Base-by-base conservation (phyloP, 768 basidiomycete species). In the Lyophyllum atratum region DNA sequence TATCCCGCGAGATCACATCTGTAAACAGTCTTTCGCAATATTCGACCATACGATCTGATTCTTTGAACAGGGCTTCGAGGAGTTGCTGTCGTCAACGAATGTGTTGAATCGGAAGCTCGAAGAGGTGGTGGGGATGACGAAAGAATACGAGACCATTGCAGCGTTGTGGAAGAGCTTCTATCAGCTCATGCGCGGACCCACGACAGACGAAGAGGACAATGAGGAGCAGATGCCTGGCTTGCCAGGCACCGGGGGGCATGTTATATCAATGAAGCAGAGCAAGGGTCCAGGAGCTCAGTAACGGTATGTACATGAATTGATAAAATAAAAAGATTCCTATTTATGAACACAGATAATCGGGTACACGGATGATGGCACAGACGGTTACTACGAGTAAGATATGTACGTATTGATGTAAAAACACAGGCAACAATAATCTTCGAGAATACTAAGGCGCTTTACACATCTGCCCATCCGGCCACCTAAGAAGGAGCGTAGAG, bases 51-150 rank as follows among this genome's bases (percentile, higher is more conserved):
- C n/a, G 31, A 58, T 33, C 47, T 9, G 26, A 48, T 54, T 45
- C 39, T 21, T 54, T 60, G 24, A 49, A 29, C 53, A 91, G 94
- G 90, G 87, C 19, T 96, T 96, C 66, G 95, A 96, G 66, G 91
- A 94, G 59, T 71, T 96, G 3, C 75, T 98, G 17, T 88, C 88
- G 4, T 86, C 90, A 9, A 87, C 89, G 57, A 98, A 98, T 66
- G 83, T 83, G 25, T 75, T 95, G 21, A 96, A 96, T 69, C 85
- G 94, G 59, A 95, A 93, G 67, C 81, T 96, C 17, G 95, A 98
- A 71, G 93, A 97, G 68, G 93, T 95, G 2, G 75, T 89, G 24
- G 92, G 92, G 10, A 95, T 96, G 85, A 94, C 95, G 5, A 87
- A 86, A 56, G 95, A 95, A 77, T 95, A 96, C 69, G 85, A 89